A percentile compares a stretch with the other conserved stretches of the same genome.
These are phyloP conservation scores for Yarrowia hollandica DNA, from an alignment of 805 yeast genomes.

Conservation along the genomic window DNA sequence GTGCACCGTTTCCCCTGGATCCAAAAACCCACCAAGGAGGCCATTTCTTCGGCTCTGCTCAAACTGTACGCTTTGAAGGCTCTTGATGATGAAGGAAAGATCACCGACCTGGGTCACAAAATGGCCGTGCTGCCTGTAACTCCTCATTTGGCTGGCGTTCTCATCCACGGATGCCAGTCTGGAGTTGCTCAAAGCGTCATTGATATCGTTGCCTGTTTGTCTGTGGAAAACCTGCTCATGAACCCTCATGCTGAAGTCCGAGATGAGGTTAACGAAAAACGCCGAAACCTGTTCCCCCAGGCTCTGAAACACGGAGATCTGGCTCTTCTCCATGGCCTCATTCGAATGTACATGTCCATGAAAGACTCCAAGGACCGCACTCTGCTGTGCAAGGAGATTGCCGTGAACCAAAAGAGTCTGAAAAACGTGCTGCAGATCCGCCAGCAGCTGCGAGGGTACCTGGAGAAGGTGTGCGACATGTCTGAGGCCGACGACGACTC, in stretches of 20 bases:
- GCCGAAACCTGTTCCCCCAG: constrained; percentile 66
- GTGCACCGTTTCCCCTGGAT: constrained; percentile 85
- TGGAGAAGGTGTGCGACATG: constrained; percentile 47
- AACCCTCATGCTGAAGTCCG: constrained; percentile 78
- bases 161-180: constrained; percentile 63
- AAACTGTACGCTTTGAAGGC: constrained; percentile 81
- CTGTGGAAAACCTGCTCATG: constrained; percentile 83
- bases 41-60: constrained; percentile 72
- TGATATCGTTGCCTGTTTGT: constrained; percentile 88
- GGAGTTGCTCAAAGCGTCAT: constrained; percentile 58
- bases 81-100: constrained; percentile 67
- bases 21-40: constrained; percentile 80
- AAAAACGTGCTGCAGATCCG: constrained; percentile 73
- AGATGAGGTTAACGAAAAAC: constrained; percentile 77
- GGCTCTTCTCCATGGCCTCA: constrained; percentile 74
- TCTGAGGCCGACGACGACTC: constrained; percentile 39
- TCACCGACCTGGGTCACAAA: constrained; percentile 76
- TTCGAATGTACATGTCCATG: constrained; percentile 54
- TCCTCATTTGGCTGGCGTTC: constrained; percentile 88
- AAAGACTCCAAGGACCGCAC: constrained; percentile 56
- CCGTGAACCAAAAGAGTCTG: constrained; percentile 76
- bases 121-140: constrained; percentile 89
- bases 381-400: constrained; percentile 81
- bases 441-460: constrained; percentile 69
- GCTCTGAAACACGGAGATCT: constrained; percentile 83